Evolutionary conservation across 2,329 filamentous ascomycete species (phyloP).

Genomic region (Nannizziopsis barbatae): DNA sequence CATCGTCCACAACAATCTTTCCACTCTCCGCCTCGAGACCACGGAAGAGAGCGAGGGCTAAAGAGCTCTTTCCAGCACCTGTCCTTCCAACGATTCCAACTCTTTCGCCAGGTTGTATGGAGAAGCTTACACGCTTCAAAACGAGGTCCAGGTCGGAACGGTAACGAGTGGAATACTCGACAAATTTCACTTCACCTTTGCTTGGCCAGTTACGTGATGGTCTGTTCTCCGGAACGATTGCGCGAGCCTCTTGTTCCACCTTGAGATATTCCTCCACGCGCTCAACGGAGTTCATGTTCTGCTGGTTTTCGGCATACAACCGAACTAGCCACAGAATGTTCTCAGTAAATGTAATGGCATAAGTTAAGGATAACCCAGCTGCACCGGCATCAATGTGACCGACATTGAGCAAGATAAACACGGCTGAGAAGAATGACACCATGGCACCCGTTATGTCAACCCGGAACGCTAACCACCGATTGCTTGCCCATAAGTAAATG

Average conservation of each 20-base stretch:
- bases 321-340: constrained; percentile 95
- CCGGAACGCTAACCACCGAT: constrained; percentile 89
- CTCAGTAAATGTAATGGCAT: constrained; percentile 93
- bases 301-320: constrained; percentile 87
- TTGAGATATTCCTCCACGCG: constrained; percentile 95
- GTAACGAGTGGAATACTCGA: constrained; percentile 80
- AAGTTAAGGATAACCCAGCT: constrained; percentile 86
- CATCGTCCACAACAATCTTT: constrained; percentile 76
- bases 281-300: constrained; percentile 99
- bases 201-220: constrained; percentile 75
- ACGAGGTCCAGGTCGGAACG: constrained; percentile 78
- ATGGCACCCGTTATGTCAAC: constrained; percentile 83
- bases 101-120: constrained; percentile 76
- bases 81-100: constrained; percentile 93
- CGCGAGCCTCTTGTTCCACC: constrained; percentile 80
- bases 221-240: constrained; percentile 64
- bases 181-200: constrained; percentile 75
- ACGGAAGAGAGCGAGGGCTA: constrained; percentile 86
- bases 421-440: constrained; percentile 85
- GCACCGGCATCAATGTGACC: constrained; percentile 79
- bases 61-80: constrained; percentile 89
- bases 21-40: constrained; percentile 84
- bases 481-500: constrained; percentile 91
- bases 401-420: constrained; percentile 76
- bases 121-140: constrained; percentile 71